A percentile compares a stretch with the other conserved stretches of the same genome.
Evolutionary conservation across 2,329 filamentous ascomycete genomes (phyloP).

Genomic region (Aureobasidium leucospermi): DNA sequence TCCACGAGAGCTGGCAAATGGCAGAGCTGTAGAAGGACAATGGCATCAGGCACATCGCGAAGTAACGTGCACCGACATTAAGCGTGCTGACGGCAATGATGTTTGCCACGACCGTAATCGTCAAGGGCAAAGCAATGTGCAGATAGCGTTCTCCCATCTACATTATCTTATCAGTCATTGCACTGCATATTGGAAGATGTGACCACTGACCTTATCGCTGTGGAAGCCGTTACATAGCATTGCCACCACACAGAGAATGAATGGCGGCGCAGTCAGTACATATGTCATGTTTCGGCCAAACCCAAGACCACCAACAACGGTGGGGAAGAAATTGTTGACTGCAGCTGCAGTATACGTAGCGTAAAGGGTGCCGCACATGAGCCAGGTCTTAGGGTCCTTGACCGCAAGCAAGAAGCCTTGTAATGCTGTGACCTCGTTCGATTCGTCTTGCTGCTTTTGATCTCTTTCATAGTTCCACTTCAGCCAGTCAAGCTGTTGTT

Average conservation of each 20-base stretch:
- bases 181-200: too few relatives aligned
- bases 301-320: slow-evolving; percentile 27
- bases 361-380: slow-evolving; percentile 29
- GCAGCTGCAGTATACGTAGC: slow-evolving; percentile 31
- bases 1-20: slow-evolving; percentile 53
- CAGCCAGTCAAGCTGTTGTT: background rate
- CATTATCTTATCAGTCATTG: background rate
- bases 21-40: slow-evolving; percentile 49
- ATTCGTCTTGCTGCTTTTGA: slow-evolving; percentile 20
- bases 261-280: slow-evolving; percentile 30
- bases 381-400: slow-evolving; percentile 29
- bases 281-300: slow-evolving; percentile 26
- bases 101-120: slow-evolving; percentile 25
- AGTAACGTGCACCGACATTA: slow-evolving; percentile 24
- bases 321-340: slow-evolving; percentile 29
- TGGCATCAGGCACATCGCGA: slow-evolving; percentile 34
- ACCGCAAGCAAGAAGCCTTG: slow-evolving; percentile 27
- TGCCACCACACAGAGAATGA: slow-evolving; percentile 29
- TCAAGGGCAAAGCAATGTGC: slow-evolving; percentile 28
- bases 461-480: slow-evolving; percentile 7
- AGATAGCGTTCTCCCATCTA: slow-evolving; percentile 33
- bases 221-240: slow-evolving; percentile 31
- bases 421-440: slow-evolving; percentile 24
- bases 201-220: slow-evolving; percentile 25
- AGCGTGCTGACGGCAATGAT: slow-evolving; percentile 26